Conservation (phyloP, 106 monocot species). For the Triglochin maritima region DNA sequence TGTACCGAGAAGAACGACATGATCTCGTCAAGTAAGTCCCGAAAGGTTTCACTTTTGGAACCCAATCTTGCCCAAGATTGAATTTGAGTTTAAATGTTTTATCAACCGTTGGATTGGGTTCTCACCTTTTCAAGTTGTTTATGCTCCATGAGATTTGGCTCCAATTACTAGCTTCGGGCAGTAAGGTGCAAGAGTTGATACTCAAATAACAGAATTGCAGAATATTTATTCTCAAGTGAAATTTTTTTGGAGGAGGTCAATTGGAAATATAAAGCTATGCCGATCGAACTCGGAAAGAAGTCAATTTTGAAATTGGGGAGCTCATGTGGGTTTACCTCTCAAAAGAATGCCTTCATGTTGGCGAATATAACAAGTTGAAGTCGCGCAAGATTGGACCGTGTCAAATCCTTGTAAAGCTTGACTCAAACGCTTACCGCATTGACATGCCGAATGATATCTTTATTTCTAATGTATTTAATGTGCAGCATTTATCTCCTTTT, state of each 20-base stretch:
- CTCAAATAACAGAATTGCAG: background rate
- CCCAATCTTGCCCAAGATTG: no score
- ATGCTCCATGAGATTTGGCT: no score
- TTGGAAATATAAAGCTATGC: background rate
- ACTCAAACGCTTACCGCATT: background rate
- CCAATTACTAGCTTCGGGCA: no score
- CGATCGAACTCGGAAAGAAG: background rate
- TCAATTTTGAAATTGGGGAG: background rate
- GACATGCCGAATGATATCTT: background rate
- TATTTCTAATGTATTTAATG: background rate
- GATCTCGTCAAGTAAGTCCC: no score
- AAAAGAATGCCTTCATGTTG: background rate
- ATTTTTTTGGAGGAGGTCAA: background rate
- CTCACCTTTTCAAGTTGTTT: no score
- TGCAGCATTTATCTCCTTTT: background rate
- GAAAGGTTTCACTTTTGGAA: no score
- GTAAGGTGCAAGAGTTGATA: no score
- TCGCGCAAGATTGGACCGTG: background rate
- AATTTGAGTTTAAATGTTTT: no score
- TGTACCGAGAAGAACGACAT: no score
- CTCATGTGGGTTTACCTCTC: background rate
- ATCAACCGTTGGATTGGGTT: no score
- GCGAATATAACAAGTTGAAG: background rate
- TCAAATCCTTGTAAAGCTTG: background rate
- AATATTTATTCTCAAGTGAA: background rate